phyloP scores from a whole-genome alignment of 2,329 filamentous ascomycete species.

The Thermochaetoides dissita region DNA sequence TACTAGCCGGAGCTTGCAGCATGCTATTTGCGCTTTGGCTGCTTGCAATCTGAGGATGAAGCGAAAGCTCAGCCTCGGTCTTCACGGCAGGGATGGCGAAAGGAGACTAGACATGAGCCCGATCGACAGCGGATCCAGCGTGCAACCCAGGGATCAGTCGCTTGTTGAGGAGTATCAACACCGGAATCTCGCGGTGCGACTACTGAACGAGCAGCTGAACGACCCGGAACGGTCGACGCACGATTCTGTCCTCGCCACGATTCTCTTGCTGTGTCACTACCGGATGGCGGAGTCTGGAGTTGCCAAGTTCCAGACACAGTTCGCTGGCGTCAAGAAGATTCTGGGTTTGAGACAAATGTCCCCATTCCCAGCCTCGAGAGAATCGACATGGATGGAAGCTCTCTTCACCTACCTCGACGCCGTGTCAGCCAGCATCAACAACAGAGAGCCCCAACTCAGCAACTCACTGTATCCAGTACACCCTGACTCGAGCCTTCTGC shows the following conservation, averaged over 20 bases:
- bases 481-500: slow-evolving; percentile 34
- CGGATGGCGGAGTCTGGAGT: slow-evolving; percentile 88
- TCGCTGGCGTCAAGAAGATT: slow-evolving; percentile 84
- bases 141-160: slow-evolving; percentile 46
- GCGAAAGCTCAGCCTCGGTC: slow-evolving; percentile 48
- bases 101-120: slow-evolving; percentile 18
- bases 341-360: slow-evolving; percentile 56
- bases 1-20: slow-evolving; percentile 69
- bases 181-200: slow-evolving; percentile 60
- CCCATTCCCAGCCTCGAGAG: slow-evolving; percentile 40
- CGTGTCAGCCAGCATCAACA: slow-evolving; percentile 81
- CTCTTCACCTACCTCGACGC: slow-evolving; percentile 93
- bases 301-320: slow-evolving; percentile 84
- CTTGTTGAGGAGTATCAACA: slow-evolving; percentile 75
- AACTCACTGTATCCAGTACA: slow-evolving; percentile 47
- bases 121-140: slow-evolving; percentile 30
- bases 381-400: slow-evolving; percentile 80
- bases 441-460: slow-evolving; percentile 71
- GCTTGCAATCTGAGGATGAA: slow-evolving; percentile 86
- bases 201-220: slow-evolving; percentile 72
- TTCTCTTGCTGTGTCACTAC: slow-evolving; percentile 79
- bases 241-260: slow-evolving; percentile 75
- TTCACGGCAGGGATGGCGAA: slow-evolving; percentile 39
- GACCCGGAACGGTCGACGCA: slow-evolving; percentile 62
- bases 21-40: slow-evolving; percentile 78